Base-by-base conservation (phyloP, 2,329 filamentous ascomycete species). In the Monosporascus sp. region DNA sequence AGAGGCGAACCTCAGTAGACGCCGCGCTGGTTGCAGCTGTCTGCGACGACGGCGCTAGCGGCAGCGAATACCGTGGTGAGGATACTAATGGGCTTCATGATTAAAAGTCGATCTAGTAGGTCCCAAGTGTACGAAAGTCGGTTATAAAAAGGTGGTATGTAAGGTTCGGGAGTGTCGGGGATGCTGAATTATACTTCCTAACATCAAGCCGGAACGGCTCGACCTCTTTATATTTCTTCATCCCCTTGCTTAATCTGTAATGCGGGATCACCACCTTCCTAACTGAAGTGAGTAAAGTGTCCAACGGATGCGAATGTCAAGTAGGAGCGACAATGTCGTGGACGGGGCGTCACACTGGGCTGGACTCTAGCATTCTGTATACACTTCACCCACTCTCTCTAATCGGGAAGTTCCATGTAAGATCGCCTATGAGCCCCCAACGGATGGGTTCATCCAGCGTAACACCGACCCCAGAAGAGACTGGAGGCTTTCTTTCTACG, bases 1-100 rank as follows among this genome's bases (percentile, higher is more conserved):
- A 54, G 53, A 7, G 47, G 50, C 11, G 35, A 47, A n/a, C 53
- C 53, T 18, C 50, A 55, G 39, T 52, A 55, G 5, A 52, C 50
- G 35, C 50, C 50, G 35, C 50, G 50, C n/a, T 25, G 53, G 31
- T 52, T 55, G 47, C 50, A 55, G 39, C 47, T 52, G 22, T 52
- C 47, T n/a, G 50, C 53, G 2, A 44, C 37, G 20, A 47, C 53
- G 17, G 14, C 20, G 9, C 8, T 22, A 22, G 53, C n/a, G 38
- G 46, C n/a, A 15, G 46, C 39, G 18, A 50, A 31, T 25, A 50
- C n/a, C n/a, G 25, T 35, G 18, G 41, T 48, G n/a, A 55, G 3
- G 35, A 52, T n/a, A 35, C 46, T 25, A 22, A 31, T 36, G 50
- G 35, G 22, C 50, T 55, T 44, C 53, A 52, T 52, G 20, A 8